A percentile compares a stretch with the other conserved stretches of the same genome.
These are phyloP conservation scores for Mycena sanguinolenta DNA, from an alignment of 768 basidiomycete genomes.

Conservation along the genomic window DNA sequence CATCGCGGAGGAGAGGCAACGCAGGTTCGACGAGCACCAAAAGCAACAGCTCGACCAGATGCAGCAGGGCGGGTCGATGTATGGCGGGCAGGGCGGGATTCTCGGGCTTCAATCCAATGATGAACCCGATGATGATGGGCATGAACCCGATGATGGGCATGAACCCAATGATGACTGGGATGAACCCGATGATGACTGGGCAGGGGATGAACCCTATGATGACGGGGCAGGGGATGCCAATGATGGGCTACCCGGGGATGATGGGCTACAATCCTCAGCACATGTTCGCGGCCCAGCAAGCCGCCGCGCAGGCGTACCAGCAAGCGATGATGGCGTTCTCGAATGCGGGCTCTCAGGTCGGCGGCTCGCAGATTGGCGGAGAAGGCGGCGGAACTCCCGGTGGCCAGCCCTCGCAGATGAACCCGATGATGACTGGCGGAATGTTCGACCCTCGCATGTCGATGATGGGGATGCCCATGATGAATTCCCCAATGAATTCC, in stretches of 20 bases:
- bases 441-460: constrained; percentile 83
- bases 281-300: constrained; percentile 89
- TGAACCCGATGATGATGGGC: constrained; percentile 80
- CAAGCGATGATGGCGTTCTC: constrained; percentile 91
- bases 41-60: constrained; percentile 92
- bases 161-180: constrained; percentile 52
- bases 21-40: constrained; percentile 92
- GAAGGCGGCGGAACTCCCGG: constrained; percentile 57
- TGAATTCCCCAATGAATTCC: constrained; percentile 49
- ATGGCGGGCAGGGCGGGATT: constrained; percentile 62
- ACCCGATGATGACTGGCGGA: constrained; percentile 73
- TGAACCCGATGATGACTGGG: constrained; percentile 66
- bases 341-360: constrained; percentile 77
- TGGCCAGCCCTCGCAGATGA: constrained; percentile 54
- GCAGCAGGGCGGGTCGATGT: constrained; percentile 83
- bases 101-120: constrained; percentile 75
- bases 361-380: constrained; percentile 48
- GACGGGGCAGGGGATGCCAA: constrained; percentile 47
- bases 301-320: constrained; percentile 86
- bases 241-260: constrained; percentile 71
- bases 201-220: constrained; percentile 55
- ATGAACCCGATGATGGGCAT: constrained; percentile 60
- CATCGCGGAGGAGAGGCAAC: constrained; percentile 91
- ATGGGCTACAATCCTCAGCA: constrained; percentile 79
- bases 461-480: constrained; percentile 74